These are phyloP conservation scores for Neurospora tetraspora DNA, from an alignment of 495 filamentous ascomycete species.

Conservation along the genomic window DNA sequence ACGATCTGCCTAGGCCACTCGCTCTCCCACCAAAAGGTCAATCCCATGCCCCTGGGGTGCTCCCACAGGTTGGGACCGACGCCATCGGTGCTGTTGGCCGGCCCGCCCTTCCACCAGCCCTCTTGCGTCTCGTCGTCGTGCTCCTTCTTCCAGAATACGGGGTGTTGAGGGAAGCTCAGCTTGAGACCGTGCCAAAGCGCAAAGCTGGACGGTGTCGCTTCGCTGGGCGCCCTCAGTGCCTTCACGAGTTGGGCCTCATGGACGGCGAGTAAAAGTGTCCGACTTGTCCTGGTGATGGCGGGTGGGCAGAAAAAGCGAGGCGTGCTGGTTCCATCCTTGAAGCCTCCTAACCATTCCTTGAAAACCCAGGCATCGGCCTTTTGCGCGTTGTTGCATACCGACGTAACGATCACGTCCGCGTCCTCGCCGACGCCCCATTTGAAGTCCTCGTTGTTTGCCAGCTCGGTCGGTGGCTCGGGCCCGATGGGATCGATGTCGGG, in stretches of 20 bases:
- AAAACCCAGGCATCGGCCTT: constrained; percentile 37
- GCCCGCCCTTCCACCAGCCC: constrained; percentile 28
- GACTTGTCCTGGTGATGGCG: constrained; percentile 20
- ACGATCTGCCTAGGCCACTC: constrained; percentile 16
- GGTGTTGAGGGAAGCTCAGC: constrained; percentile 27
- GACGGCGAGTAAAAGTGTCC: constrained; percentile 16
- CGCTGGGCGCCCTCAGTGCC: constrained; percentile 21
- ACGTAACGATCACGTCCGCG: constrained; percentile 45
- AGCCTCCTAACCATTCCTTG: constrained; percentile 32
- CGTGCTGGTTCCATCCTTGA: constrained; percentile 18
- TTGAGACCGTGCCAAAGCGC: constrained; percentile 34
- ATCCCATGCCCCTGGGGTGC: constrained; percentile 17
- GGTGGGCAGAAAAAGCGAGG: constrained; percentile 27
- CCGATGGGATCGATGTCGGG: constrained; percentile 39
- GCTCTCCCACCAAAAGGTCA: constrained; percentile 26
- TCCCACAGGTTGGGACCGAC: constrained; percentile 13
- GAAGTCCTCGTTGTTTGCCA: constrained; percentile 37
- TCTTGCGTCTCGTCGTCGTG: constrained; percentile 11
- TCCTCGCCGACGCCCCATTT: constrained; percentile 51
- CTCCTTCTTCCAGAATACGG: constrained; percentile 17
- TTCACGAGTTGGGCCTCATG: constrained; percentile 21
- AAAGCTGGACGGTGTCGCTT: constrained; percentile 29
- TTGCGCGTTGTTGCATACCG: constrained; percentile 41
- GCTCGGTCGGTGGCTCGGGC: constrained; percentile 31
- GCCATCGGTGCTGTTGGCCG: constrained; percentile 13